Base-by-base conservation (phyloP, 2,329 filamentous ascomycete genomes). In the Aspergillaceae sp. region DNA sequence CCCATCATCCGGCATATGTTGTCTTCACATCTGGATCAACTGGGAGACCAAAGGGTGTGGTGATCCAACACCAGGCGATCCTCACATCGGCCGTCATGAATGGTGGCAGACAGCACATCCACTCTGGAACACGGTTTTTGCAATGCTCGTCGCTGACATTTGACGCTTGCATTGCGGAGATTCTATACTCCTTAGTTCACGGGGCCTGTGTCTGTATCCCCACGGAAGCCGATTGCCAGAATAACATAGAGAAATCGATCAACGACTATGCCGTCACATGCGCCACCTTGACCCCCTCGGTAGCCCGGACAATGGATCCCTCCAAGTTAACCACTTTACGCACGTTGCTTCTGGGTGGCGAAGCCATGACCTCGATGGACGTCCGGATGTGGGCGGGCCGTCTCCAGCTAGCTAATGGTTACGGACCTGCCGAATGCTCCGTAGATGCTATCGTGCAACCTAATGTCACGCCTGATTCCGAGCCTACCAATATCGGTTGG, bases 61-160 rank as follows among this genome's bases (percentile, higher is more conserved):
- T 79, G 33, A 78, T 80, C 48, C 75, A 73, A 2, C 80, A 83
- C 50, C 64, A 65, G 0, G 72, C 76, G 0, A 65, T 80, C 1
- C 73, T 76, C 1, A 75, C 76, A 0, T 67, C 70, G 0, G 72
- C 75, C 43, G 51, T 68, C 2, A 66, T 68, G 0, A 75, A 78
- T 48, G 74, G 70, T 0, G 58, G 64, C 0, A 69, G 72, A 0
- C 60, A 78, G 7, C 63, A 66, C 26, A 43, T 73, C 80, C 30
- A 65, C 69, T n/a, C 57, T 63, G 2, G 60, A 67, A 55, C 59
- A 0, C 54, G 63, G 29, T 54, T 62, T 5, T 51, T 67, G 4
- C 66, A 74, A 38, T 74, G 73, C 50, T 62, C 64, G 3, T 69
- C 67, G 1, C 72, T 69, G 49, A 66, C 64, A 3, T 74, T 74